Evolutionary conservation across 23 red algal species (phyloP), one percentile per base, ranked within the genome.

Genomic region (Gracilaria domingensis): DNA sequence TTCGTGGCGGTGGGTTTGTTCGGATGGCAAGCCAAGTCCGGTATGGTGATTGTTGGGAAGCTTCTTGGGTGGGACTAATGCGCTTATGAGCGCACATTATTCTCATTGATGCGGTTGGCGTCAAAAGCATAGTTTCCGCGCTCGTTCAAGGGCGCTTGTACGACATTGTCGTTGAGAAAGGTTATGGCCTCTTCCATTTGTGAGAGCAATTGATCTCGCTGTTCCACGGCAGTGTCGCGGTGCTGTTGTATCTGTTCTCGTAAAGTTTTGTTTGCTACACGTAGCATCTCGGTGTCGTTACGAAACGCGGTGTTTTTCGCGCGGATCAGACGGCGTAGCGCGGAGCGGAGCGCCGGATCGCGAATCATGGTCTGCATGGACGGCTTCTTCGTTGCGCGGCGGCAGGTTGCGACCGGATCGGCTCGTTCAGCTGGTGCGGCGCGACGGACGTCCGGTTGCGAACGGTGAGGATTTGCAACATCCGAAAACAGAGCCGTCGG

Each of bases 21-120:
- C 80, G 89, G 75, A 24, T 98, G 93, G 90, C 97, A 98, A 69
- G 87, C 90, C 14, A 89, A 98, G 90, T 94, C 85, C 26, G 97
- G 97, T 0, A 88, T 96, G 79, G 93, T 75, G 25, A 98, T 98
- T 56, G 93, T 98, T 71, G 85, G 72, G 18, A 98, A 96, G 67
- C 82, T 98, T 48, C 88, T 98, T 20, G 89, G 89, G 21, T 95
- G 86, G 93, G 48, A 81, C 26, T 71, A 81, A 34, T 47, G 3
- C 6, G 26, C 26, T 55, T 45, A 53, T 76, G 21, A 76, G 37
- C 65, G 78, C 20, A 30, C 40, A 38, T 86, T 79, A 9, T 37
- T 72, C 29, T 85, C 90, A 35, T 85, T 73, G 47, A 93, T 75
- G 62, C 44, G 30, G 20, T 26, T 75, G 24, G 66, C 90, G 45